These are phyloP conservation scores for Musa schizocarpa DNA, from an alignment of 176 grass and related monocot species.

Conservation along the genomic window DNA sequence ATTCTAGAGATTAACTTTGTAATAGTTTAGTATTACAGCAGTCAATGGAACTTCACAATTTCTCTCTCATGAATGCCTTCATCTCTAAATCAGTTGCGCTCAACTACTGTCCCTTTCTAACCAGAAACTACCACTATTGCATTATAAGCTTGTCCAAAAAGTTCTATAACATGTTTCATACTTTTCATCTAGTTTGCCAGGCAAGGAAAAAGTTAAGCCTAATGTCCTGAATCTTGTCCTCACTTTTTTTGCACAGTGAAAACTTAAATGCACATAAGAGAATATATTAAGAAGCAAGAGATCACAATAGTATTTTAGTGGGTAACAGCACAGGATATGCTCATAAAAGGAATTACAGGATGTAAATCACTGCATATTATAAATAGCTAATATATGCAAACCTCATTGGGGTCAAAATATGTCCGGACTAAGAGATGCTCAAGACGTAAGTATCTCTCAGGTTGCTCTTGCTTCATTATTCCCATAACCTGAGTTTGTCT, in stretches of 20 bases:
- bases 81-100: background rate
- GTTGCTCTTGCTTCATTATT: conserved; percentile 98
- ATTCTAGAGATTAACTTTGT: background rate
- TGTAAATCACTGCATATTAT: background rate
- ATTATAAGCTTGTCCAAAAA: background rate
- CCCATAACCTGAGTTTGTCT: conserved; percentile 98
- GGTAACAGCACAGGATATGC: background rate
- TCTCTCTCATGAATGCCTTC: background rate
- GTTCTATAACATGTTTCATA: background rate
- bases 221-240: background rate
- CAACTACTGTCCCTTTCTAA: background rate
- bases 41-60: background rate
- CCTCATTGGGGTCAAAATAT: conserved; percentile 93
- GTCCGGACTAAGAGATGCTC: conserved; percentile 91
- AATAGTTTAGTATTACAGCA: background rate
- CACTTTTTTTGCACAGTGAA: too few species aligned
- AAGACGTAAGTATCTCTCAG: conserved; percentile 82
- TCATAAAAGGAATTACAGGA: background rate
- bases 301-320: background rate
- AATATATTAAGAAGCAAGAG: background rate
- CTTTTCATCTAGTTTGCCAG: background rate
- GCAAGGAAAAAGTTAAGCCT: background rate
- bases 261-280: background rate
- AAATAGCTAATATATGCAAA: conserved; percentile 4
- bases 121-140: background rate